Evolutionary conservation across 352 stramenopile genomes (phyloP).

Genomic region (Phytopythium montanum): DNA sequence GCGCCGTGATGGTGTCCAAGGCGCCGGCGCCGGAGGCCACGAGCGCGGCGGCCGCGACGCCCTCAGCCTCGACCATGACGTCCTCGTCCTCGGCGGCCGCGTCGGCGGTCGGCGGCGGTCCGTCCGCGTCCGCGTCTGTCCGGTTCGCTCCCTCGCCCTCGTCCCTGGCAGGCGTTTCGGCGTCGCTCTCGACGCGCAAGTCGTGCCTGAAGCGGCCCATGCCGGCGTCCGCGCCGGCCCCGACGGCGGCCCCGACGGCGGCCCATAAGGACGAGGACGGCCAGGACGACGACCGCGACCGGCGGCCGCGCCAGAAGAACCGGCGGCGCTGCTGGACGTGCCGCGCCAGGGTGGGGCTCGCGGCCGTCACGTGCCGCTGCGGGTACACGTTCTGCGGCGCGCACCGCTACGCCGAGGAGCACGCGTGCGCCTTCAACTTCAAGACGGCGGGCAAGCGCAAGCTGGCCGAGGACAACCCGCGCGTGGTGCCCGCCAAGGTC

Average conservation of each 20-base stretch:
- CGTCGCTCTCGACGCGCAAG: conserved; percentile 39
- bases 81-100: conserved; percentile 14
- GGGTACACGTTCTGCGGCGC: conserved; percentile 89
- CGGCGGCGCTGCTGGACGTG: conserved; percentile 86
- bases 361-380: conserved; percentile 85
- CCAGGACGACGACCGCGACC: conserved; percentile 13
- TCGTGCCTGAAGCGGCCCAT: conserved; percentile 71
- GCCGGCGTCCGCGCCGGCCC: conserved; percentile 29
- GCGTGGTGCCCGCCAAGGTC: conserved; percentile 76
- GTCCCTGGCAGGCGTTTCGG: not conserved
- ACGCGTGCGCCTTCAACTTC: conserved; percentile 88
- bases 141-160: conserved; percentile 9
- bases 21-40: conserved; percentile 14
- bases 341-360: conserved; percentile 83
- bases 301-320: conserved; percentile 89
- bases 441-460: conserved; percentile 80
- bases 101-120: conserved; percentile 11
- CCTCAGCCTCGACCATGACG: conserved; percentile 10
- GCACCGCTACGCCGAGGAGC: conserved; percentile 88
- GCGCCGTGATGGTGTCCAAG: conserved; percentile 33
- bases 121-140: conserved; percentile 17
- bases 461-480: conserved; percentile 77
- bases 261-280: not conserved
- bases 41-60: conserved; percentile 16
- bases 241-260: not conserved